Base-by-base conservation (phyloP, 495 filamentous ascomycete species). In the Podospora pseudopauciseta region DNA sequence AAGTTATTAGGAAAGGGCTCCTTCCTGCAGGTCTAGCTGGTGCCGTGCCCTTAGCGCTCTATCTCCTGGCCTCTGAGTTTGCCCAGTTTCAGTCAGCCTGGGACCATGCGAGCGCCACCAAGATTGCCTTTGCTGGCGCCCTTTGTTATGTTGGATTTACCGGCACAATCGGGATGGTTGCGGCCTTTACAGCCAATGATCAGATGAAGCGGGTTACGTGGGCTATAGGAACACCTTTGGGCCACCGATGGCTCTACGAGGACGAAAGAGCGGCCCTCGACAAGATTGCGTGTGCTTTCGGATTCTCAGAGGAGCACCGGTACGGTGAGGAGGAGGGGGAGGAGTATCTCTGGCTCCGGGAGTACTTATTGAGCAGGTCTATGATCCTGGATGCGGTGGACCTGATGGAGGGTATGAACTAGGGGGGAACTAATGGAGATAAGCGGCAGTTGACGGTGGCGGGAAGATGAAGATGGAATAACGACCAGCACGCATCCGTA, bases 161-260 rank as follows among this genome's bases (percentile, higher is more conserved):
- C 7, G 88, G 86, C 2, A 90, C 88, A 1, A 85, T 97, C 59
- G 95, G 94, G 5, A 73, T 92, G n/a, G 84, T 97, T 16, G 93
- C 93, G 16, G 77, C 94, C 27, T 90, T 90, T 34, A 97, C 94
- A 18, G 81, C 87, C 20, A 97, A 97, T 80, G 93, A 97, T 76
- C 93, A 98, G 76, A 96, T 97, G 91, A 89, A 92, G 66, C 87
- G 95, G 4, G 91, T 98, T 34, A 91, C 89, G 4, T 99, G 96
- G 96, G 82, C 88, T 15, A 80, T 84, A 15, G 95, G 95, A 2
- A 88, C 90, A 27, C 91, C 92, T 27, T 79, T 99, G 72, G 83
- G 89, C 68, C 82, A 94, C 68, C 86, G 96, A n/a, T 98, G 93
- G 93, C 76, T 97, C 54, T 84, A 92, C 44, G 95, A 99, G 80